Conservation (phyloP, 345 rosid genomes). For the Euphorbia lathyris region DNA sequence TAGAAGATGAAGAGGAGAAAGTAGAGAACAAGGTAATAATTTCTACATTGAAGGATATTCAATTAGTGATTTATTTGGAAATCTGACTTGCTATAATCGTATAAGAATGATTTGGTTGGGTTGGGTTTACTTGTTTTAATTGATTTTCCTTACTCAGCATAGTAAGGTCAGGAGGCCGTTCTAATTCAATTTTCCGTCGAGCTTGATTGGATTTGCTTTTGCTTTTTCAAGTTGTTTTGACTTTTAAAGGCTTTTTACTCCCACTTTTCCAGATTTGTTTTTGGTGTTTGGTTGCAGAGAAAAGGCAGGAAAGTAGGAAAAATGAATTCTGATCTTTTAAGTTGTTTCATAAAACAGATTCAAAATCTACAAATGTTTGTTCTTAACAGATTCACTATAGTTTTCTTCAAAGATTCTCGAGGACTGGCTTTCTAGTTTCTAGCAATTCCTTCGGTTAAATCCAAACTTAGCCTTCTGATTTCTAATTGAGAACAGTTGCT, state of each 20-base stretch:
- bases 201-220: background rate
- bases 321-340: background rate
- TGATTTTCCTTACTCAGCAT: background rate
- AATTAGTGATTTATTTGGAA: too few species aligned
- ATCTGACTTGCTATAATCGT: too few species aligned
- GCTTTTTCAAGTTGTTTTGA: background rate
- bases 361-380: background rate
- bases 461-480: background rate
- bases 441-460: background rate
- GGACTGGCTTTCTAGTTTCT: background rate
- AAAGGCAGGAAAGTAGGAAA: background rate
- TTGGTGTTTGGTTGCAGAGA: conserved; percentile 15
- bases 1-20: conserved; percentile 22
- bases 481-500: background rate
- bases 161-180: conserved; percentile 2
- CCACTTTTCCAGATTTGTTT: conserved; percentile 9
- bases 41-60: too few species aligned
- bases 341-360: background rate
- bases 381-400: background rate
- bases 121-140: conserved; percentile 12
- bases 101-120: too few species aligned
- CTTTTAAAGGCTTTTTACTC: conserved; percentile 10
- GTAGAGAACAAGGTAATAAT: conserved; percentile 45
- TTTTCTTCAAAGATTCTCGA: background rate
- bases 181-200: conserved; percentile 2